These are phyloP conservation scores for Penicillium sp. DNA, from an alignment of 2,329 filamentous ascomycete genomes.

Conservation along the genomic window DNA sequence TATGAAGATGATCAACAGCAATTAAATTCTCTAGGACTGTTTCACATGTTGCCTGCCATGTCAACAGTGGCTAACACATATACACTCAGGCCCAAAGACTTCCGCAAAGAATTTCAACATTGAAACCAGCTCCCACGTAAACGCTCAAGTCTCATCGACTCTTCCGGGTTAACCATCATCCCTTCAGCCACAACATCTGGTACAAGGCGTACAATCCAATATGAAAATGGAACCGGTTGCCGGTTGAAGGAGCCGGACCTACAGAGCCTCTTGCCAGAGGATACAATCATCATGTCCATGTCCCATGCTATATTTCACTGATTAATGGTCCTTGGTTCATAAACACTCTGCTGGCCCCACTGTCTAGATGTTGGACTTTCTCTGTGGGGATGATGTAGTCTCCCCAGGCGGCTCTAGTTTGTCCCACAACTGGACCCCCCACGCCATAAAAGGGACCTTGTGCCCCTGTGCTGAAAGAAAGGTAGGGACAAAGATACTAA, in stretches of 20 bases:
- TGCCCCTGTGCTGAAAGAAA: background rate
- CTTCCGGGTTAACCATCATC: background rate
- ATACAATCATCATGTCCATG: background rate
- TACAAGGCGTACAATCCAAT: background rate
- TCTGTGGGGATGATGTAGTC: conserved; percentile 11
- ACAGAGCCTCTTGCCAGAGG: background rate
- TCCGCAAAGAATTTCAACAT: background rate
- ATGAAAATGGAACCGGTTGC: background rate
- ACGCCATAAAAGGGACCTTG: background rate
- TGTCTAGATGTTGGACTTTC: background rate
- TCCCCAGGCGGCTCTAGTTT: background rate
- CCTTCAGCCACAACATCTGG: background rate
- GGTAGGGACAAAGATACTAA: background rate
- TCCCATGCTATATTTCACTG: background rate
- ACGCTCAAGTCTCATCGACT: background rate
- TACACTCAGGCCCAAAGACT: background rate
- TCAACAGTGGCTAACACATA: background rate
- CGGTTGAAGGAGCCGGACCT: background rate
- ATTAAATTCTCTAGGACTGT: too few species aligned
- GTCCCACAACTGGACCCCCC: background rate
- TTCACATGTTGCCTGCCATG: background rate
- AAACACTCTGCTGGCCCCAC: background rate
- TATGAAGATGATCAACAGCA: too few species aligned
- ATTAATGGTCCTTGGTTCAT: background rate
- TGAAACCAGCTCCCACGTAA: background rate